Conservation (phyloP, 2,329 filamentous ascomycete genomes). For the Rhytidhysteron rufulum region DNA sequence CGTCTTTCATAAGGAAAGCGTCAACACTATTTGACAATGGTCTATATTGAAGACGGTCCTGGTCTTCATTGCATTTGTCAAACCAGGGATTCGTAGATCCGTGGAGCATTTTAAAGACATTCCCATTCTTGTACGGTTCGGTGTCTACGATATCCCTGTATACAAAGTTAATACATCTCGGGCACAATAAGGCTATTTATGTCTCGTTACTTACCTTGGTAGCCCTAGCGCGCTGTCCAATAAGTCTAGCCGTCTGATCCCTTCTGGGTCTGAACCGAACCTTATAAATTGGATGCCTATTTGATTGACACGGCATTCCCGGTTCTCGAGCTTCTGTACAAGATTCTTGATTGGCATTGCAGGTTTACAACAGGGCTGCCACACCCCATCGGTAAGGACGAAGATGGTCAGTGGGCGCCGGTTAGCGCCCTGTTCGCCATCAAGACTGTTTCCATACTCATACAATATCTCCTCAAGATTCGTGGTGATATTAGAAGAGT, state of each 20-base stretch:
- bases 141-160: constrained; percentile 17
- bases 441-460: no score
- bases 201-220: background rate
- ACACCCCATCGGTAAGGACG: constrained; percentile 11
- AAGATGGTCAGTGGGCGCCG: constrained; percentile 4
- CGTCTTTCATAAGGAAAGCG: no score
- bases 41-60: no score
- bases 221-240: constrained; percentile 8
- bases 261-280: constrained; percentile 13
- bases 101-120: constrained; percentile 18
- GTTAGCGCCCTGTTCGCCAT: no score
- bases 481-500: no score
- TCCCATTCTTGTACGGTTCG: constrained; percentile 6
- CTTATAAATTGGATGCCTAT: constrained; percentile 22
- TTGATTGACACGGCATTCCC: background rate
- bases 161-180: background rate
- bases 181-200: no score
- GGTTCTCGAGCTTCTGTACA: constrained; percentile 2
- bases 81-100: constrained; percentile 13
- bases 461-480: no score
- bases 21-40: no score
- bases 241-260: constrained; percentile 7
- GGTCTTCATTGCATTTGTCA: background rate
- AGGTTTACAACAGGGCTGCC: constrained; percentile 4
- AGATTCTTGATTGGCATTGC: constrained; percentile 4